Base-by-base conservation (phyloP, 1,139 yeast genomes). In the Geotrichum aggregatum region DNA sequence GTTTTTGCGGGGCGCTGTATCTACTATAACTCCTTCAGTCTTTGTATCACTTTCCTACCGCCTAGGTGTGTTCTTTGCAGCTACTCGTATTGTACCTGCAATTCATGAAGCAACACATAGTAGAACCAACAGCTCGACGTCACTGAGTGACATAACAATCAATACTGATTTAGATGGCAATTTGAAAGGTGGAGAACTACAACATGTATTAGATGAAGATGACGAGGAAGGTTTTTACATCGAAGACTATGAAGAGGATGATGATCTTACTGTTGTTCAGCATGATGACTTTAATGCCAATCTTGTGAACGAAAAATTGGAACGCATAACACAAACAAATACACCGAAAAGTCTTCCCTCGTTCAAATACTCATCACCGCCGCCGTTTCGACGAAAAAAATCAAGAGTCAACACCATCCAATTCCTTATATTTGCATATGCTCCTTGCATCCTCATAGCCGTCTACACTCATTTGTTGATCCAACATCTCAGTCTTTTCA, bases 401-500 rank as follows among this genome's bases (percentile, higher is more conserved):
- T 63, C 56, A 62, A 65, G 49, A 57, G 63, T 26, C 71, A 78
- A 41, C 77, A 43, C 40, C 3, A 21, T 54, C 13, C 54, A 51
- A 21, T 76, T 77, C 59, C 71, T 87, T 56, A 77, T 89, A 39
- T 87, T 89, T 65, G 83, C 96, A 33, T 91, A 87, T 69, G 86
- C 96, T 14, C 98, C 98, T 1, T 87, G 96, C 67, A 83, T 92
- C 57, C 81, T 92, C 47, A 89, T 91, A 57, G 96, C 96, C 0
- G 96, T 92, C 54, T 92, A 92, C 70, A 88, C 98, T 3, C 96
- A 92, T 67, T 72, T 92, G 62, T 84, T 92, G 78, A 78, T 92
- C 76, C 95, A 87, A 73, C 91, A 88, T 64, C 82, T 86, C 52
- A 91, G 91, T 42, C 86, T 84, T 63, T 73, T 87, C 33, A 44